Evolutionary conservation across 2,329 filamentous ascomycete species (phyloP).

Genomic region (Penicillium sp.): DNA sequence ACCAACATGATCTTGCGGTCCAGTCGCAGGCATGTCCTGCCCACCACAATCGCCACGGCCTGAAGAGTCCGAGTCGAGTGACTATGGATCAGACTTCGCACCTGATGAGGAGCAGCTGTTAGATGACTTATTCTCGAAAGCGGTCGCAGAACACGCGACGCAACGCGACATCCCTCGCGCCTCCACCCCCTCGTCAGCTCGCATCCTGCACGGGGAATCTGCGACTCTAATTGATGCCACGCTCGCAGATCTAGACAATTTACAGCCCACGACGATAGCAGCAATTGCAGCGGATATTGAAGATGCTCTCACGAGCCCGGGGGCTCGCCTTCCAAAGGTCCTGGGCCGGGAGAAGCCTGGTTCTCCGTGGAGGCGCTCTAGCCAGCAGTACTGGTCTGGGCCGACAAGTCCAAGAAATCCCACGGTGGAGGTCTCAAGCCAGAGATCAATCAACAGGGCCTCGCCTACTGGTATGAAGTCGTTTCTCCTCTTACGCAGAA

Average conservation of each 20-base stretch:
- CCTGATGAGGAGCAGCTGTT: conserved; percentile 52
- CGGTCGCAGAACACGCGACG: conserved; percentile 31
- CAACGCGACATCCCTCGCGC: conserved; percentile 5
- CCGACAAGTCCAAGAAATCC: conserved; percentile 7
- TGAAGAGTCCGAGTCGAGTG: conserved; percentile 39
- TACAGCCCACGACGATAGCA: conserved; percentile 12
- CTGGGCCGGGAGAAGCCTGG: conserved; percentile 35
- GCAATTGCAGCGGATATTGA: conserved; percentile 37
- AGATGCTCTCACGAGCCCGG: conserved; percentile 37
- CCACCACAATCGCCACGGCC: conserved; percentile 11
- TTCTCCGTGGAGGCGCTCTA: conserved; percentile 21
- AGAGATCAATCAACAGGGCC: conserved; percentile 21
- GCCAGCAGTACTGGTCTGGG: conserved; percentile 17
- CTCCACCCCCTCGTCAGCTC: conserved; percentile 17
- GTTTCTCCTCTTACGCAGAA: neutral
- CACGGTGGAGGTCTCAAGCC: conserved; percentile 23
- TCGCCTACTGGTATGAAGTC: conserved; percentile 28
- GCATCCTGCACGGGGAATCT: conserved; percentile 4
- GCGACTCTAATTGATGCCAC: conserved; percentile 10
- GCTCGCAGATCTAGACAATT: conserved; percentile 12
- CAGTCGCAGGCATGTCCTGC: conserved; percentile 31
- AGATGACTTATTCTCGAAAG: conserved; percentile 46
- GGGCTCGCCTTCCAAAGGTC: conserved; percentile 37
- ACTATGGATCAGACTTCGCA: conserved; percentile 61
- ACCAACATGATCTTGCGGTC: conserved; percentile 17